phyloP scores from a whole-genome alignment of 257 asterid species.

The Cruciata laevipes region DNA sequence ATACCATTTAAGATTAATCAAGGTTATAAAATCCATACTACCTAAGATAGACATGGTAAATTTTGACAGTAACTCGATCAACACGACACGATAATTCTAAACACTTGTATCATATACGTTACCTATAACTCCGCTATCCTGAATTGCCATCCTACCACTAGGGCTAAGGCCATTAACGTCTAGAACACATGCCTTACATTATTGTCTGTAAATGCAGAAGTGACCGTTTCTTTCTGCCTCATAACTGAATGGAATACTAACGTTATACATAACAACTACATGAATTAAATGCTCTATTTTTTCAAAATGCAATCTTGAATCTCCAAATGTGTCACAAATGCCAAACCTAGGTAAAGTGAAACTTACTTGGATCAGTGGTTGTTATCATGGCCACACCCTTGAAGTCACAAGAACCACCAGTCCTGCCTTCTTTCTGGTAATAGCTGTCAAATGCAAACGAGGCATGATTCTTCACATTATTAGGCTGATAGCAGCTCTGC shows the following conservation, averaged over 20 bases:
- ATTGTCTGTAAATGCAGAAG: not conserved
- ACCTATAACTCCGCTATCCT: too few relatives aligned
- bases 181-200: not conserved
- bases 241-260: not conserved
- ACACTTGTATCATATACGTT: too few relatives aligned
- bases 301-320: not conserved
- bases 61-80: not conserved
- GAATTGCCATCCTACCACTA: not conserved
- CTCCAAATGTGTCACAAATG: not conserved
- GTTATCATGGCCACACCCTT: conserved; percentile 96
- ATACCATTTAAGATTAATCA: not conserved
- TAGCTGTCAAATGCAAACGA: conserved; percentile 91
- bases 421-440: conserved; percentile 70
- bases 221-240: not conserved
- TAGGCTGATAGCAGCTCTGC: conserved; percentile 87
- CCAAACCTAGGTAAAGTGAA: not conserved
- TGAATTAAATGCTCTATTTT: conserved; percentile 4
- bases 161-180: not conserved
- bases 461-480: conserved; percentile 78
- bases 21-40: not conserved
- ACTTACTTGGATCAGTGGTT: conserved; percentile 97
- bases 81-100: not conserved
- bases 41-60: not conserved
- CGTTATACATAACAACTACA: not conserved
- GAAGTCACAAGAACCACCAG: conserved; percentile 84